Evolutionary conservation across 257 asterid genomes (phyloP), one percentile per base, ranked within the genome.

Genomic region (Plantago major): DNA sequence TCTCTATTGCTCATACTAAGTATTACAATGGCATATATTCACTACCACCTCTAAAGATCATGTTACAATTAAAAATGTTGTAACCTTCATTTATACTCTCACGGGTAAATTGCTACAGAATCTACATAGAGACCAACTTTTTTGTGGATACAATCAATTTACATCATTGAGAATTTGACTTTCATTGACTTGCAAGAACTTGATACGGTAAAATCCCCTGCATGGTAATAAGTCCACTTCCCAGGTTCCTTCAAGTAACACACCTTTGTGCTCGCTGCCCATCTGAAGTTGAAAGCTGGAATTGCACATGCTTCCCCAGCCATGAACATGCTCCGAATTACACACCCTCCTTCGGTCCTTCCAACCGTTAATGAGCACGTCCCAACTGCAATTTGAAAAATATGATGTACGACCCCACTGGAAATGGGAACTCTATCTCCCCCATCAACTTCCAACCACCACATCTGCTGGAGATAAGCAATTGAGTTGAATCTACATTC

Each of bases 401-500:
- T 40, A 92, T 76, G 72, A 95, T 89, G 63, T 92, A 92, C 4
- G 87, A 68, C 10, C 96, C 99, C 0, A 86, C 69, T 0, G 96
- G 87, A 18, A 92, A 84, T 0, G 95, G 99, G 75, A 92, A 92
- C 40, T 86, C 96, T 0, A 92, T 76, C 65, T 89, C 97, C 17
- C 99, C 99, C n/a, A 18, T 83, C 85, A 3, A 79, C 88, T 78
- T 92, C 96, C 26, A 92, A 78, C 99, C 97, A 92, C 99, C 99
- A 92, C 58, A 76, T 92, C 72, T 92, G 99, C 71, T 89, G 97
- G 73, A 92, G 97, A 70, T 89, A 92, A 13, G 97, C 91, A 28
- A 92, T 80, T 7, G 94, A 75, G 4, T 66, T 19, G 67, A 92
- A 92, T 70, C 98, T 88, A 64, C 60, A 73, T 0, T 5, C 48